Percentiles rank a stretch among this genome's conserved stretches.
Evolutionary conservation across 805 yeast genomes (phyloP).

Genomic region (Kuraishia molischiana): DNA sequence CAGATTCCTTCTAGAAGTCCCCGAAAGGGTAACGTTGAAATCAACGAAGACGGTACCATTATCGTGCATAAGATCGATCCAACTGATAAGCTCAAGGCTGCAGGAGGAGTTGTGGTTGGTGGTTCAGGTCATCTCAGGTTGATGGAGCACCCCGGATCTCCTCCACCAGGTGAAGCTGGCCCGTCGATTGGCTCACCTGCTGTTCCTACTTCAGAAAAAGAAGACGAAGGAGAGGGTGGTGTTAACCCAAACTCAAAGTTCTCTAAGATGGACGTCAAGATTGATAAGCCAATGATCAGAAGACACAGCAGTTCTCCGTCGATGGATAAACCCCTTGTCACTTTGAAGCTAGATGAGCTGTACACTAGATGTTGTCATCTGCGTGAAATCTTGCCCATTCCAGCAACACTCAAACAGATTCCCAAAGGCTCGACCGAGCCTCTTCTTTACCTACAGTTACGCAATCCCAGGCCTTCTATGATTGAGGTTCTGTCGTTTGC

Average conservation of each 20-base stretch:
- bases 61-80: slow-evolving; percentile 22
- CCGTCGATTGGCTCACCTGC: slow-evolving; percentile 21
- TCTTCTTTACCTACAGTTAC: slow-evolving; percentile 55
- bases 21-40: slow-evolving; percentile 60
- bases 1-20: slow-evolving; percentile 88
- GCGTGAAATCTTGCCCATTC: slow-evolving; percentile 85
- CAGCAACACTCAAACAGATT: slow-evolving; percentile 77
- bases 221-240: slow-evolving; percentile 4
- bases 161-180: slow-evolving; percentile 1
- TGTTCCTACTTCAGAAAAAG: slow-evolving; percentile 4
- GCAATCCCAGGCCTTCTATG: slow-evolving; percentile 85
- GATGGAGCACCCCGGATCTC: slow-evolving; percentile 11
- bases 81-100: slow-evolving; percentile 23
- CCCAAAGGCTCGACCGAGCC: slow-evolving; percentile 74
- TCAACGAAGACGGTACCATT: slow-evolving; percentile 21
- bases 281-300: slow-evolving; percentile 61
- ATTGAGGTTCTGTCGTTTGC: slow-evolving; percentile 83
- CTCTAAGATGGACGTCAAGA: slow-evolving; percentile 26
- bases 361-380: slow-evolving; percentile 92
- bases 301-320: slow-evolving; percentile 13
- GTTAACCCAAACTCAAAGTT: slow-evolving; percentile 10
- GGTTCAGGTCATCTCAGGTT: slow-evolving; percentile 60
- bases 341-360: slow-evolving; percentile 50
- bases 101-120: slow-evolving; percentile 71
- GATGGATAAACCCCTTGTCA: slow-evolving; percentile 27